Evolutionary conservation across 2,329 filamentous ascomycete genomes (phyloP).

Genomic region (Colletotrichum chlorophyti): DNA sequence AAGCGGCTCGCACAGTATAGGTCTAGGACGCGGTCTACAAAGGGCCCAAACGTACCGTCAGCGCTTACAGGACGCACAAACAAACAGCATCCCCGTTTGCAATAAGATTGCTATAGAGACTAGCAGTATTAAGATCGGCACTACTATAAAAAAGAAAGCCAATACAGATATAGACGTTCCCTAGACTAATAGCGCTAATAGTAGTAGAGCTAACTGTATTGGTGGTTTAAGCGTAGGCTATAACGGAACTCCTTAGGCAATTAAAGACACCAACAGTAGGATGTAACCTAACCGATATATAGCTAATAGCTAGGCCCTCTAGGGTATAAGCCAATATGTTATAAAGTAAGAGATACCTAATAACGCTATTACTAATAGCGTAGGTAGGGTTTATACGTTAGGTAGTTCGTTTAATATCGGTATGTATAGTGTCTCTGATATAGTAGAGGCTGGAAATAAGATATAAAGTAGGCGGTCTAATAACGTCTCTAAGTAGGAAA

Average conservation of each 20-base stretch:
- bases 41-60: not conserved
- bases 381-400: not conserved
- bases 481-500: not conserved
- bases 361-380: not conserved
- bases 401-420: not conserved
- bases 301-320: not conserved
- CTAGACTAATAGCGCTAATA: not conserved
- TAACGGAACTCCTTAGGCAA: not conserved
- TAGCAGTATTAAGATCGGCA: not conserved
- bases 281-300: not conserved
- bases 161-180: not conserved
- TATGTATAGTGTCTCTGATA: not conserved
- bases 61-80: not conserved
- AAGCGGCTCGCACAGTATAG: not conserved
- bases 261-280: not conserved
- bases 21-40: not conserved
- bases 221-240: not conserved
- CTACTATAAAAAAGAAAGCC: no score
- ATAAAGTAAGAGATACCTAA: not conserved
- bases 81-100: not conserved
- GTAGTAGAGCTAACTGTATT: not conserved
- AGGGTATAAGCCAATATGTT: not conserved
- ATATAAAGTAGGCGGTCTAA: not conserved
- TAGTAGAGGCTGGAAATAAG: not conserved
- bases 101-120: not conserved